These are phyloP conservation scores for Pleoardoris graminearum DNA, from an alignment of 2,329 filamentous ascomycete genomes.

Conservation along the genomic window DNA sequence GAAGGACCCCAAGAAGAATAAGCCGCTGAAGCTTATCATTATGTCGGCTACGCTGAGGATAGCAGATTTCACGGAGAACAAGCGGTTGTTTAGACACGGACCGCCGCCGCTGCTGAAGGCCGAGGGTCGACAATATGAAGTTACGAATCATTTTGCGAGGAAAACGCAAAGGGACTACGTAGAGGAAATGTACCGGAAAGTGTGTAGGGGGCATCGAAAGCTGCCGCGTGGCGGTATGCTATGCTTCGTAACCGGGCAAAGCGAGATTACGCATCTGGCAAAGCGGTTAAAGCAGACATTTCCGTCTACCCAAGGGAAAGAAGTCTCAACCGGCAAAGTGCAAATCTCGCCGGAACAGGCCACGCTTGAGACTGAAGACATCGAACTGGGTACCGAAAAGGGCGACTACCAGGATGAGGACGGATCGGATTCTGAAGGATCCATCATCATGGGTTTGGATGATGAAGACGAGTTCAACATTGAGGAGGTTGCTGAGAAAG, in stretches of 20 bases:
- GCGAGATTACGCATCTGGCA: constrained; percentile 84
- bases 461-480: constrained; percentile 63
- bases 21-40: constrained; percentile 88
- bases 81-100: constrained; percentile 70
- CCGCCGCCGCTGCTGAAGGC: constrained; percentile 85
- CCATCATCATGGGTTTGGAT: constrained; percentile 64
- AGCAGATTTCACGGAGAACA: constrained; percentile 85
- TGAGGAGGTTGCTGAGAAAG: constrained; percentile 64
- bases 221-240: constrained; percentile 88
- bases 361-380: constrained; percentile 81
- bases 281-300: constrained; percentile 75
- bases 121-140: constrained; percentile 88
- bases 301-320: constrained; percentile 53
- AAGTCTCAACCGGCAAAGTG: constrained; percentile 65
- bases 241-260: constrained; percentile 91
- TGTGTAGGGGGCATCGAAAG: constrained; percentile 84
- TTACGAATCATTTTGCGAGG: constrained; percentile 85
- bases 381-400: constrained; percentile 70
- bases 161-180: constrained; percentile 85
- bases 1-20: constrained; percentile 68
- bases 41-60: constrained; percentile 97
- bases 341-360: constrained; percentile 76
- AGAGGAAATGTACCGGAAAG: constrained; percentile 85
- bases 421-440: constrained; percentile 58
- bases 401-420: constrained; percentile 49